Evolutionary conservation across 176 grass and related monocot species (phyloP), one percentile per base, ranked within the genome.

Genomic region (Oryza officinalis): DNA sequence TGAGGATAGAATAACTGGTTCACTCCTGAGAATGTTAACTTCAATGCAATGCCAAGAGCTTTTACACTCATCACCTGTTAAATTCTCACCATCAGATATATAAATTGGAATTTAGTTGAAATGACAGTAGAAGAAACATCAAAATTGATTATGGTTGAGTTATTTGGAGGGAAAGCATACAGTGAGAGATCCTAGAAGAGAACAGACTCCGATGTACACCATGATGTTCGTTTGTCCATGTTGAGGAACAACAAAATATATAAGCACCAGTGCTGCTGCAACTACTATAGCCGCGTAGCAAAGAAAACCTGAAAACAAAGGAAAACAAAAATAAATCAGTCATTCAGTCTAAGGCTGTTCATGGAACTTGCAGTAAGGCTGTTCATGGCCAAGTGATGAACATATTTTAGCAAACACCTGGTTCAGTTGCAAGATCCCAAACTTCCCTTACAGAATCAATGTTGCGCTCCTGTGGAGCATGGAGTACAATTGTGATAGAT

Each of bases 141-240:
- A 84, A 71, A 37, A 43, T 43, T 72, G 27, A 84, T 33, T 50
- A 76, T 65, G 80, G 12, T 84, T 63, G 11, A 31, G 59, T 67
- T 27, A 68, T 65, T 63, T 20, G 57, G 50, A 66, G 22, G 9
- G 4, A 84, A 74, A 80, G 35, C 76, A 75, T 95, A 95, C 95
- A 13, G 92, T 93, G 80, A 98, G 91, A 85, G 95, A 98, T 77
- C 95, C 95, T 47, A 98, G 75, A 61, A 95, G 92, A 67, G 95
- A 98, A 78, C 95, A 98, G n/a, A 98, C 84, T 74, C 91, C 87
- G 77, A 98, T 86, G 70, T 98, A 98, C 71, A 95, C 93, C 91
- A 98, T 85, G 84, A 98, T 86, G 82, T 98, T 90, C 86, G 93
- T 95, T 84, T 98, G 92, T 40, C 95, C 95, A 91, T 98, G 94